Base-by-base conservation (phyloP, 2,329 filamentous ascomycete species). In the Cryphonectria carpinicola region DNA sequence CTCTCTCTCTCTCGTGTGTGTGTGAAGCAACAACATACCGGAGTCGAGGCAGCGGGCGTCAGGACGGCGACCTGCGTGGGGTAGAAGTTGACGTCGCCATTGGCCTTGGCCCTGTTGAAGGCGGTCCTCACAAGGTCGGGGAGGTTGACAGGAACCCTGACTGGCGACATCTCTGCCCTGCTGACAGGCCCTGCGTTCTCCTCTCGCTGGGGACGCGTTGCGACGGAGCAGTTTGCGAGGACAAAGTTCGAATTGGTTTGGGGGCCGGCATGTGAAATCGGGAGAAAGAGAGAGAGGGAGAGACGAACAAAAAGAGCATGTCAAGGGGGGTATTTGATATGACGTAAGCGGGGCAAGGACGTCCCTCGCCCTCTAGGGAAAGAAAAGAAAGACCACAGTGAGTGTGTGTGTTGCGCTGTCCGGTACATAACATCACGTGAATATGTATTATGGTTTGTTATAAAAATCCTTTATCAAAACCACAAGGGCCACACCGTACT, bases 1-100 rank as follows among this genome's bases (percentile, higher is more conserved):
- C 32, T 1, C 19, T 11, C 52, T 28, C 19, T 32, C 32, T 32
- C 32, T 32, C 32, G 28, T 28, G 32, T 32, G 32, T 32, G 32
- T 32, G 49, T 11, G 10, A 46, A 46, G 3, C 3, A 32, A 10
- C 10, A 6, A 41, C 83, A 25, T 76, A 87, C 86, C 0, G 82
- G 82, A 43, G 83, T 78, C 32, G 80, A 79, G 73, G 82, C 80
- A 73, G 82, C 79, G 60, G 84, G 80, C 54, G 77, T 78, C 63
- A 89, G 76, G 64, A 88, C 73, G 5, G 84, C 78, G 61, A 85
- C 87, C 70, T 87, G 83, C 3, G 87, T 88, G 61, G 85, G 82
- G 76, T 85, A 89, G 75, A 86, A 89, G 64, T 81, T 81, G 67
- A 89, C 76, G 72, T 88, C 85, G 67, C 84, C 85, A 69, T 79